Evolutionary conservation across 495 filamentous ascomycete species (phyloP).

Genomic region (Mycothermus thermophilus): DNA sequence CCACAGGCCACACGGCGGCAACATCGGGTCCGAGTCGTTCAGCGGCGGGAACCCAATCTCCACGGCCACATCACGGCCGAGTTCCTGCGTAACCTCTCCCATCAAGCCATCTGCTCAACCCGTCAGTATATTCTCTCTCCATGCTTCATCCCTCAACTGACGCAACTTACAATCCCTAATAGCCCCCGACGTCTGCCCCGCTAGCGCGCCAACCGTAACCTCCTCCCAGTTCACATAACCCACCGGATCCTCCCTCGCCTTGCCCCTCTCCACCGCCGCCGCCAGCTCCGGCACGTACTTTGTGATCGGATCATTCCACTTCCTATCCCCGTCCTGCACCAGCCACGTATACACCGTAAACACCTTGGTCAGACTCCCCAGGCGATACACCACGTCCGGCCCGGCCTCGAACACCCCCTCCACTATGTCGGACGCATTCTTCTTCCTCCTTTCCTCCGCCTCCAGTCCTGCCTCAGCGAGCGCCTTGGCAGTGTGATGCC

Average conservation of each 20-base stretch:
- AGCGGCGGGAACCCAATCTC: slow-evolving; percentile 28
- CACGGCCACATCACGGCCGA: slow-evolving; percentile 18
- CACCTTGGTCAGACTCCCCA: slow-evolving; percentile 38
- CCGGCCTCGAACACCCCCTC: slow-evolving; percentile 26
- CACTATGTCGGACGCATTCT: slow-evolving; percentile 21
- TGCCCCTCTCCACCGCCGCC: slow-evolving; percentile 16
- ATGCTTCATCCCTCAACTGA: neutral
- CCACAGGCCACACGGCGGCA: slow-evolving; percentile 25
- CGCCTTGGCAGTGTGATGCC: slow-evolving; percentile 32
- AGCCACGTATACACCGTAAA: slow-evolving; percentile 37
- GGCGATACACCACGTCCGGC: slow-evolving; percentile 36
- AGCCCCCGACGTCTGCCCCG: slow-evolving; percentile 39
- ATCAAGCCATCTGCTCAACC: slow-evolving; percentile 24
- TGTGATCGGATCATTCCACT: slow-evolving; percentile 34
- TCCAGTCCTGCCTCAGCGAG: slow-evolving; percentile 12
- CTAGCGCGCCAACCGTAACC: slow-evolving; percentile 39
- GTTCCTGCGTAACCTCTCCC: slow-evolving; percentile 28
- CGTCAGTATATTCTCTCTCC: neutral
- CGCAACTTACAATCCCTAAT: slow-evolving; percentile 31
- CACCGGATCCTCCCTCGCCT: slow-evolving; percentile 23
- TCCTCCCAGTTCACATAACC: slow-evolving; percentile 38
- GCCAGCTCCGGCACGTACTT: slow-evolving; percentile 44
- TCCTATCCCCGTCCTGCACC: slow-evolving; percentile 25
- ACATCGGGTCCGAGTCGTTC: slow-evolving; percentile 27
- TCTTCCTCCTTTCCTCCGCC: too few relatives aligned